Evolutionary conservation across 495 filamentous ascomycete species (phyloP), one percentile per base, ranked within the genome.

Genomic region (Poronia punctata): DNA sequence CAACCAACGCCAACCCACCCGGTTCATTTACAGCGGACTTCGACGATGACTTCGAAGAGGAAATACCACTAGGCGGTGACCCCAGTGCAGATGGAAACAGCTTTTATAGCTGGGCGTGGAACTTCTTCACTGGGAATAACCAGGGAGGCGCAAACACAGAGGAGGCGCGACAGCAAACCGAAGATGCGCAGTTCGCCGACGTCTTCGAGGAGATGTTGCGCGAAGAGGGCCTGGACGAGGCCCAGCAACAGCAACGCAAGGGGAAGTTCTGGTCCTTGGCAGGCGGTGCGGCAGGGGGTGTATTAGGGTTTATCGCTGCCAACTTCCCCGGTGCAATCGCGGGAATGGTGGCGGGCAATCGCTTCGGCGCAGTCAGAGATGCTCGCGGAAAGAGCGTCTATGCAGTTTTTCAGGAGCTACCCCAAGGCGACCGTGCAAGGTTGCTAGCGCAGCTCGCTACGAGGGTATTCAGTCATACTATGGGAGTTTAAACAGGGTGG

Each of bases 161-260:
- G 28, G 35, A 53, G 11, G 46, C 41, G 21, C 52, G 66, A 7
- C 58, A 56, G 41, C 52, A 53, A 42, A 63, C 78, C 52, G 72
- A 79, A 48, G 72, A 79, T 31, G 78, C 80, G 44, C 92, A 97
- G 63, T 98, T 97, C 57, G 87, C 82, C 14, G 75, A 78, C 45
- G 83, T 88, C 2, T 98, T 98, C 55, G 93, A 98, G 70, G 92
- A 98, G 72, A 98, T 98, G 92, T 64, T 97, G 61, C 77, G 84
- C 23, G 92, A 98, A 50, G 84, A 96, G 57, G 92, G 90, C 0
- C 73, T 97, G 61, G 82, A 83, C 0, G 79, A 80, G 40, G 72
- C 33, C 75, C 14, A 58, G 51, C 5, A 66, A 52, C 27, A 61
- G 67, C 12, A 53, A 53, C 16, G 81, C 12, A 88, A 79, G 1